Percentiles rank a stretch among this genome's conserved stretches.
phyloP scores from a whole-genome alignment of 106 monocot genomes.

The Cymbidium sinense region DNA sequence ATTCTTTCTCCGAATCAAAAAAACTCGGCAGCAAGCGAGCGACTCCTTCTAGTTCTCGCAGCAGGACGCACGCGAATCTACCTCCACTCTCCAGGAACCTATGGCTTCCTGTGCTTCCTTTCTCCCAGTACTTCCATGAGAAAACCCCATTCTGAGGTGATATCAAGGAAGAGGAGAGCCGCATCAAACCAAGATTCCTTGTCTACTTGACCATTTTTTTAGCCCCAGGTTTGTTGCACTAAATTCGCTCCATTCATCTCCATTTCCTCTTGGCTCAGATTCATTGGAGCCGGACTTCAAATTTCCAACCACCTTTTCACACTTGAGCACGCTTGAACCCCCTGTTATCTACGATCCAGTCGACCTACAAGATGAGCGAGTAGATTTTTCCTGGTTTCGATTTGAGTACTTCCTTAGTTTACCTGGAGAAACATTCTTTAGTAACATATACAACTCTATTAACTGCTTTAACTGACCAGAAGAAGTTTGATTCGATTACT shows the following conservation, averaged over 20 bases:
- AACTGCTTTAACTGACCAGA: too few relatives aligned
- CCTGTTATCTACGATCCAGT: conserved; percentile 14
- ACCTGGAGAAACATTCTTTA: conserved; percentile 5
- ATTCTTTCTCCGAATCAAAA: too few relatives aligned
- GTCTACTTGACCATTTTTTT: not conserved
- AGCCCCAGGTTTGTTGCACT: conserved; percentile 18
- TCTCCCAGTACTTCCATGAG: conserved; percentile 16
- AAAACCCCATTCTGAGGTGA: conserved; percentile 5
- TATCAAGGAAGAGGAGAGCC: conserved; percentile 9
- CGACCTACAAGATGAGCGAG: conserved; percentile 12
- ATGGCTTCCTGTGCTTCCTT: conserved; percentile 42
- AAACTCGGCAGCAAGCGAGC: too few relatives aligned
- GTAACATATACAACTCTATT: too few relatives aligned
- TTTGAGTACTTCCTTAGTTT: conserved; percentile 6
- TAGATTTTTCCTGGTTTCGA: conserved; percentile 8
- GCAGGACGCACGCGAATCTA: too few relatives aligned
- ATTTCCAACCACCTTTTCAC: conserved; percentile 33
- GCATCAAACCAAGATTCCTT: not conserved
- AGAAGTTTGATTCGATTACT: too few relatives aligned
- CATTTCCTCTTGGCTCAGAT: conserved; percentile 40
- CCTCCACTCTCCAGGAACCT: not conserved
- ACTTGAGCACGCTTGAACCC: conserved; percentile 26
- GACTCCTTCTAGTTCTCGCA: too few relatives aligned
- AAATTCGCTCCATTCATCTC: conserved; percentile 29
- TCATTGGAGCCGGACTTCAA: conserved; percentile 23